Evolutionary conservation across 495 filamentous ascomycete genomes (phyloP), one percentile per base, ranked within the genome.

Genomic region (Aspergillus baeticus): DNA sequence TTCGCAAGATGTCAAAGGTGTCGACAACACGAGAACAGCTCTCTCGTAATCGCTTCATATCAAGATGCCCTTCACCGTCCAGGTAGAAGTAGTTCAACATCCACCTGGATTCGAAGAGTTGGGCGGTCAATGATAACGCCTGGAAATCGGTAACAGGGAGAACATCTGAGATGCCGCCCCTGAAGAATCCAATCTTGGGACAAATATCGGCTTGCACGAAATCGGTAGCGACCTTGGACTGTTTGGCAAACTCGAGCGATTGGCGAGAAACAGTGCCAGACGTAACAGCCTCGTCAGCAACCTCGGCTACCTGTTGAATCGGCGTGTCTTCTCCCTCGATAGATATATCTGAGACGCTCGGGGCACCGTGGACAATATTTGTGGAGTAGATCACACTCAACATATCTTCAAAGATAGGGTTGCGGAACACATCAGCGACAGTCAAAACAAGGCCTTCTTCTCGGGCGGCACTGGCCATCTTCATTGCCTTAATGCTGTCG

Each of bases 1-100:
- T 89, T 10, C 87, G 81, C 4, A 91, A 70, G 20, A 89, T 85
- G 44, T 88, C 85, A 60, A 84, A 86, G 0, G 75, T 72, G 15
- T 77, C 70, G 11, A 79, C 68, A 8, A 77, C 69, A 38, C 69
- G 72, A 39, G 70, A 51, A 37, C 72, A 71, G 31, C 75, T 78
- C 38, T 70, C 71, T 35, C 76, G 70, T 4, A 86, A 68, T 7
- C 70, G 70, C n/a, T 55, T 59, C 0, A 82, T 34, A 41, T 84
- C 77, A 11, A 84, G 23, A 0, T 66, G 54, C 0, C 79, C 77
- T 3, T 68, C 65, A 4, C 79, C 75, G 54, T 85, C 77, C 10
- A 87, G 69, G 60, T 73, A 79, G 64, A 85, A 80, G 61, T 84
- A 83, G 48, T 85, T 83, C 44, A 78, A 52, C 72, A 76, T 82